Base-by-base conservation (phyloP, 768 basidiomycete species). In the Hirschioporus abietinus region DNA sequence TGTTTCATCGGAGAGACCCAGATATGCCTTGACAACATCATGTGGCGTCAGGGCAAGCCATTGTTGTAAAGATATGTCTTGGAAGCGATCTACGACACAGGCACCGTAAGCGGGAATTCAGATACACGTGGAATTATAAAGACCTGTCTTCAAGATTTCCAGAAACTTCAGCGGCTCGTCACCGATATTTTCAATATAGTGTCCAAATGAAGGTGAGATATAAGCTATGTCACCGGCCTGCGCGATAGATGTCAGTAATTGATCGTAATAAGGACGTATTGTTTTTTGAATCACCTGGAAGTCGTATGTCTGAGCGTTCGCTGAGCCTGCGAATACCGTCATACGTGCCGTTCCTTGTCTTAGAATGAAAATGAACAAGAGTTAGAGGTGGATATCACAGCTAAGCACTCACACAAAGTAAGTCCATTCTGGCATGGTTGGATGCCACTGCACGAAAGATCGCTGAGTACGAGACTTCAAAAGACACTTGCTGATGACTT, bases 131-230 rank as follows among this genome's bases (percentile, higher is more conserved):
- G 27, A 10, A 36, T 20, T n/a, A 34, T n/a, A 66, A 76, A 63
- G 71, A 82, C 84, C 80, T 27, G 85, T 78, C 70, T 80, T 83
- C 72, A 88, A 85, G 23, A 90, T 82, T 72, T 90, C 88, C 6
- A 90, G 78, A 71, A 84, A 86, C 67, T 75, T 79, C 58, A 89
- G 72, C 1, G 88, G 83, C 1, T 81, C 79, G 68, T 87, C 83
- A 18, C 88, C 87, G 3, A 81, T 86, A 73, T 89, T 88, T 73
- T 89, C 87, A 26, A 90, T 78, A 71, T 89, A 89, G 71, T 90
- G 89, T 71, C 71, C 71, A 59, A 58, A 78, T 26, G 74, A 69
- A 34, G 71, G 69, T 8, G 74, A 70, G 35, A 74, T 60, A 23
- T 73, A 73, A 25, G 27, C 27, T 58, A 57, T 52, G 42, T 52